Evolutionary conservation across 2,329 filamentous ascomycete genomes (phyloP), one percentile per base, ranked within the genome.

Genomic region (Calonectria leucothoes): DNA sequence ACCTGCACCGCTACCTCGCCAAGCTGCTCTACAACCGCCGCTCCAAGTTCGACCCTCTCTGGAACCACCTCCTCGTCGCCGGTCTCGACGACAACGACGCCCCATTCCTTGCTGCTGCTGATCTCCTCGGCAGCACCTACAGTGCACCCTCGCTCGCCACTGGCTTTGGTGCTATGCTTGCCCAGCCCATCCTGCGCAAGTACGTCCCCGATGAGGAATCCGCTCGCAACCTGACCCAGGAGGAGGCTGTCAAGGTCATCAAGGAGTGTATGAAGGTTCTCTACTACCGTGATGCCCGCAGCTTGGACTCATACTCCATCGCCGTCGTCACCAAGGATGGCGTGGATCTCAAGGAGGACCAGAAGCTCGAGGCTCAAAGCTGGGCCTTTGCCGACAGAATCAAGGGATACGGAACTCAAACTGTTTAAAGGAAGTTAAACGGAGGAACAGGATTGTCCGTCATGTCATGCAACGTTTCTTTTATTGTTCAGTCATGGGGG

Each of bases 211-310:
- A 98, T 80, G 97, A 98, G 85, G 93, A 91, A 80, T 88, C 94
- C 51, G 92, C 94, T 39, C 88, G 91, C 80, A 88, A 91, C 73
- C 88, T 98, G 76, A 92, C 89, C 49, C 91, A 92, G 83, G 96
- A 98, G 81, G 86, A 94, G 83, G 97, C 97, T 63, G 89, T 98
- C 74, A 88, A 93, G 72, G 91, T 95, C 49, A 87, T 99, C 82
- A 94, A 94, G 88, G 94, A 98, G 87, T 98, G 95, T 86, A 96
- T 99, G 94, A 98, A 98, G 91, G 96, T 98, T 67, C 90, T 99
- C 74, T 99, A 94, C 89, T 99, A 99, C 89, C 92, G 97, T 81
- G 97, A 99, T 86, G 97, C 97, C 55, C 93, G 97, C 85, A 97
- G 94, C 87, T 87, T 97, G 86, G 95, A 98, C 86, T 90, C 91